Percentiles rank a stretch among this genome's conserved stretches.
These are phyloP conservation scores for Ceratocystis colombiana DNA, from an alignment of 2,329 filamentous ascomycete species.

Conservation along the genomic window DNA sequence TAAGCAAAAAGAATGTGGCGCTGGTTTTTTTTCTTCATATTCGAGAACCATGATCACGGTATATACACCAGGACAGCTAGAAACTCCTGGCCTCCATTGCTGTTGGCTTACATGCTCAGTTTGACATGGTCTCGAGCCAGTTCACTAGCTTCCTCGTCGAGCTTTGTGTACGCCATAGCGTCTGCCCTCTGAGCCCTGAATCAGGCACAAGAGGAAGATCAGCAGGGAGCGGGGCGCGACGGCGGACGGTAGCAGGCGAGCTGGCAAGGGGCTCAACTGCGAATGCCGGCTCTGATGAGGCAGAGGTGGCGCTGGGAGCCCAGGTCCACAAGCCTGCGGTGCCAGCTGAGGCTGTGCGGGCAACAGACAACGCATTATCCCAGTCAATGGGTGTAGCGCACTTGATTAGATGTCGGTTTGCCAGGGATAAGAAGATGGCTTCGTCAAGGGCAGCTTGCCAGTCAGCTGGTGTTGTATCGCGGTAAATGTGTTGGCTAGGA, in stretches of 20 bases:
- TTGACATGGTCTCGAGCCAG: slow-evolving; percentile 15
- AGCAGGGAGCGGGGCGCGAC: neutral
- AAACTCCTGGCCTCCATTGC: too few species aligned
- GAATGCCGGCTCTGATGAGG: neutral
- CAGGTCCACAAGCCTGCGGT: slow-evolving; percentile 18
- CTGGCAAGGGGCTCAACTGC: neutral
- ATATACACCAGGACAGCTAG: too few species aligned
- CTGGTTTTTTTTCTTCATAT: too few species aligned
- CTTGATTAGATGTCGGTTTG: neutral
- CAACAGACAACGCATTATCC: neutral
- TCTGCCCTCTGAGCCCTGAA: slow-evolving; percentile 7
- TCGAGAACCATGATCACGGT: too few species aligned
- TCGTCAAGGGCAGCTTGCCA: slow-evolving; percentile 33
- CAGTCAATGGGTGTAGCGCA: neutral
- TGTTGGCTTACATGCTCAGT: neutral
- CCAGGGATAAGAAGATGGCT: slow-evolving; percentile 28
- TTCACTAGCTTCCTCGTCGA: slow-evolving; percentile 3
- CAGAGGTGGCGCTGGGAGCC: slow-evolving; percentile 3
- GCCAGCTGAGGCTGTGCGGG: neutral
- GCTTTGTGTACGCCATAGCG: neutral
- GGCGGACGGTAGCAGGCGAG: neutral
- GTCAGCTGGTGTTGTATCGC: slow-evolving; percentile 29
- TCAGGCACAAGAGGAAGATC: slow-evolving; percentile 3
- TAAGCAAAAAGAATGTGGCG: neutral
- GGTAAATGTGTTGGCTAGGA: slow-evolving; percentile 23